Conservation (phyloP, 1,284 basidiomycete genomes). For the Austropuccinia psidii region DNA sequence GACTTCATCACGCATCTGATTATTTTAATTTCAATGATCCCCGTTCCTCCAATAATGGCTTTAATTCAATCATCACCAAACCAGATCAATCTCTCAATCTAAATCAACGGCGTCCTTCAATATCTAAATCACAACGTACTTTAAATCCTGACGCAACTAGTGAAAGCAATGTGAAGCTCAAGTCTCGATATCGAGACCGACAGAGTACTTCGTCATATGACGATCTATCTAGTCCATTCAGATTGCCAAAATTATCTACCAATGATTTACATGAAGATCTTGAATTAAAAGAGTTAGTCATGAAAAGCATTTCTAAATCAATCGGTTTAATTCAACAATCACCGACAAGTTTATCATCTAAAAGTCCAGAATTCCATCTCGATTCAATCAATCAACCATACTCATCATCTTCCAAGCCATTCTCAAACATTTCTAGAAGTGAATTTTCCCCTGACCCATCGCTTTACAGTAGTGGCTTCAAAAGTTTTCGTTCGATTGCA, state of each 20-base stretch:
- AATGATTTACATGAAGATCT: conserved; percentile 56
- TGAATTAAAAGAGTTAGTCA: conserved; percentile 84
- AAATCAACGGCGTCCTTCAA: conserved; percentile 23
- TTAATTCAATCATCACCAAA: conserved; percentile 24
- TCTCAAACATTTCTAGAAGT: conserved; percentile 48
- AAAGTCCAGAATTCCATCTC: not conserved
- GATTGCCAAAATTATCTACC: not conserved
- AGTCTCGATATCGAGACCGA: conserved; percentile 44
- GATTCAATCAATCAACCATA: conserved; percentile 6
- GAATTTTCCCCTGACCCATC: conserved; percentile 42
- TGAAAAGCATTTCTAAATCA: conserved; percentile 94
- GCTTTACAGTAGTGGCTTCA: conserved; percentile 1
- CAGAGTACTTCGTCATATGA: not conserved
- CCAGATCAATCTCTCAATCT: conserved; percentile 14
- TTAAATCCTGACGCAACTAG: conserved; percentile 39
- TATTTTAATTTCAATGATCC: conserved; percentile 7
- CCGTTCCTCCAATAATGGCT: conserved; percentile 10
- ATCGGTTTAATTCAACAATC: conserved; percentile 88
- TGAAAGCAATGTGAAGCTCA: conserved; percentile 43
- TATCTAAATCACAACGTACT: conserved; percentile 37
- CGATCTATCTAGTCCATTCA: conserved; percentile 1
- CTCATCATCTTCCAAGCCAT: conserved; percentile 43
- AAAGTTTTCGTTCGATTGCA: not conserved
- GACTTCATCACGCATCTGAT: conserved; percentile 53
- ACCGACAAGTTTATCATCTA: conserved; percentile 45